Evolutionary conservation across 1,139 yeast species (phyloP).

Genomic region (Blastobotrys aristatus): DNA sequence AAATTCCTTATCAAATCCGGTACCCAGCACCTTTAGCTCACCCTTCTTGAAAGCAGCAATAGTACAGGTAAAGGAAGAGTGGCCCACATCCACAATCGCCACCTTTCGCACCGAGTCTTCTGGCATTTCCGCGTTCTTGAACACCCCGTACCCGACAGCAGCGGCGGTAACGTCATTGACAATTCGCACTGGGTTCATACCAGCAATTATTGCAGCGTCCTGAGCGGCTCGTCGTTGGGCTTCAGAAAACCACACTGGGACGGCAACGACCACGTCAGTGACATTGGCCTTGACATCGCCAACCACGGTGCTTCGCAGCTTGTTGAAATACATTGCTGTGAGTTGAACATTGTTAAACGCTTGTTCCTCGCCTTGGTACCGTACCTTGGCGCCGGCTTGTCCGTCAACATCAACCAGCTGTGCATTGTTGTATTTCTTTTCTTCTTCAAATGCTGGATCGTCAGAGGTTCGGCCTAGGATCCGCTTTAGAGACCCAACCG

Average conservation of each 20-base stretch:
- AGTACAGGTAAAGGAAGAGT: conserved; percentile 89
- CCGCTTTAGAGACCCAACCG: conserved; percentile 91
- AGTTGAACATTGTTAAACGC: conserved; percentile 85
- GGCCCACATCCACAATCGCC: conserved; percentile 95
- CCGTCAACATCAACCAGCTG: conserved; percentile 69
- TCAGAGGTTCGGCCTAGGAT: conserved; percentile 69
- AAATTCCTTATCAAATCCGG: conserved; percentile 91
- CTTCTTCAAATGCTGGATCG: conserved; percentile 76
- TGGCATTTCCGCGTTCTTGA: conserved; percentile 83
- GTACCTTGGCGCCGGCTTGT: conserved; percentile 77
- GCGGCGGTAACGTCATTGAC: conserved; percentile 98
- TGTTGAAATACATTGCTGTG: conserved; percentile 91
- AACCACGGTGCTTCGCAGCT: conserved; percentile 73
- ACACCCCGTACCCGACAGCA: conserved; percentile 98
- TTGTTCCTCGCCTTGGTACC: conserved; percentile 72
- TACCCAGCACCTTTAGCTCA: conserved; percentile 86
- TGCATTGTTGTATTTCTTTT: conserved; percentile 50
- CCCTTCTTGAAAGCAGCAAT: conserved; percentile 93
- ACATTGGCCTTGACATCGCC: conserved; percentile 71
- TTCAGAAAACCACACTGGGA: conserved; percentile 97
- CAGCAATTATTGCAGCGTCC: conserved; percentile 94
- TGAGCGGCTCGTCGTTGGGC: conserved; percentile 94
- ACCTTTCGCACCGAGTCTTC: conserved; percentile 87
- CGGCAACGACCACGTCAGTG: conserved; percentile 87
- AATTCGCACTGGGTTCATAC: conserved; percentile 95